Evolutionary conservation across 257 asterid species (phyloP), one percentile per base, ranked within the genome.

Genomic region (Solanum chiquidenum): DNA sequence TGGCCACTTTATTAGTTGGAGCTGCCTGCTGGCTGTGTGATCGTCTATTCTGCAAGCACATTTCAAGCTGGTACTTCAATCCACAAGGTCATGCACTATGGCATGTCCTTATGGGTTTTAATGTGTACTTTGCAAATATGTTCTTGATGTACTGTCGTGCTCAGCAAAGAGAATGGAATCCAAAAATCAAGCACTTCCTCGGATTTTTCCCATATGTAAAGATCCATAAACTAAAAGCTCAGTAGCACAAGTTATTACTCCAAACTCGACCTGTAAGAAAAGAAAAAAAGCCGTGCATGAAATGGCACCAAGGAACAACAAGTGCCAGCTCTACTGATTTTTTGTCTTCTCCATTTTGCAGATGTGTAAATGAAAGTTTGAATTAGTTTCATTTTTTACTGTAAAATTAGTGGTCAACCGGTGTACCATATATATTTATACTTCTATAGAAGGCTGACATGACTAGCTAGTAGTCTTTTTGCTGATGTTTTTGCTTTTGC

Each of bases 51-150:
- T 96, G 98, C 91, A 88, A 88, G 88, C 84, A 90, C 27, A 89
- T 94, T n/a, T 90, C 95, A 2, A 58, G 20, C 34, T 93, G 94
- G 98, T 86, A n/a, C 86, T 64, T 94, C 89, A 94, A 96, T 72
- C 99, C 98, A 74, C 98, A 96, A 86, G 99, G 99, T 44, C 99
- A 96, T 90, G 98, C 99, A 34, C 20, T 95, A 66, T 96, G 99
- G 99, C 99, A 96, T 62, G 88, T 93, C 74, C 77, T 92, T n/a
- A 95, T 95, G 99, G 98, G 98, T 42, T 95, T 95, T 91, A 96
- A 96, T 76, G 95, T 98, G 0, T 95, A 95, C 90, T 96, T 91
- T 6, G 99, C 98, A 42, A 96, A 96, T 85, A 91, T 95, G 1
- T 96, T 96, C 91, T 86, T 95, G 84, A 96, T 96, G 99, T 95